These are phyloP conservation scores for Obelidium mucronatum DNA, from an alignment of 192 early-diverging fungal species.

Conservation along the genomic window DNA sequence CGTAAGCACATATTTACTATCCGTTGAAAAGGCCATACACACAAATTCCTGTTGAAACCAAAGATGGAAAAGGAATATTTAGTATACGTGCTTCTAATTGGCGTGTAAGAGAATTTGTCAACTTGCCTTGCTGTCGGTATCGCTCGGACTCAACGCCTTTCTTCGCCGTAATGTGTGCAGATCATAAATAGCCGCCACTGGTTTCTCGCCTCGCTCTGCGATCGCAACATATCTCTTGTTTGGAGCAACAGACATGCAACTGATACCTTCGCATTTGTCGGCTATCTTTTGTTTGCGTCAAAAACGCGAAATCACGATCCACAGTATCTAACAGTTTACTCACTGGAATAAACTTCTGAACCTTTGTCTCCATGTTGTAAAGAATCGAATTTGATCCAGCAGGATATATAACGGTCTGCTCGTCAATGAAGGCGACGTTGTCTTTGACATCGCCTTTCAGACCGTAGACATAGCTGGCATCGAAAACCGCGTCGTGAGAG, in stretches of 20 bases:
- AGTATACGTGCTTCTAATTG: neutral
- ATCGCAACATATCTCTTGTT: constrained; percentile 65
- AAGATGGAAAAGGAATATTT: too few species aligned
- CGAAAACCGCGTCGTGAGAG: neutral
- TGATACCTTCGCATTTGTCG: constrained; percentile 62
- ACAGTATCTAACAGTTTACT: neutral
- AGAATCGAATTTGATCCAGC: constrained; percentile 65
- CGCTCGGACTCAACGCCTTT: constrained; percentile 51
- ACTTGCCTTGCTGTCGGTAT: constrained; percentile 58
- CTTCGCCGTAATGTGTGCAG: constrained; percentile 59
- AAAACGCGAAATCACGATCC: neutral
- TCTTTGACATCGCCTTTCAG: constrained; percentile 56
- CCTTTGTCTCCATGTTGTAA: constrained; percentile 62
- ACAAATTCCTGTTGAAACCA: constrained; percentile 57
- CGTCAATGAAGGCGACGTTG: constrained; percentile 60
- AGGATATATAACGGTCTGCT: constrained; percentile 65
- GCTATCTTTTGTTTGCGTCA: constrained; percentile 19
- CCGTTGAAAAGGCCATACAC: constrained; percentile 62
- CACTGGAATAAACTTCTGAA: constrained; percentile 64
- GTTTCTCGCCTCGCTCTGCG: constrained; percentile 59
- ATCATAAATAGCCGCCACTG: constrained; percentile 58
- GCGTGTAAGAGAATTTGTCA: constrained; percentile 5
- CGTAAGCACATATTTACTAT: constrained; percentile 64
- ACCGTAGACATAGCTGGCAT: constrained; percentile 63
- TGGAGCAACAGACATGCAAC: constrained; percentile 51